A percentile compares a stretch with the other conserved stretches of the same genome.
phyloP scores from a whole-genome alignment of 2,329 filamentous ascomycete species.

The Fusarium sp. region DNA sequence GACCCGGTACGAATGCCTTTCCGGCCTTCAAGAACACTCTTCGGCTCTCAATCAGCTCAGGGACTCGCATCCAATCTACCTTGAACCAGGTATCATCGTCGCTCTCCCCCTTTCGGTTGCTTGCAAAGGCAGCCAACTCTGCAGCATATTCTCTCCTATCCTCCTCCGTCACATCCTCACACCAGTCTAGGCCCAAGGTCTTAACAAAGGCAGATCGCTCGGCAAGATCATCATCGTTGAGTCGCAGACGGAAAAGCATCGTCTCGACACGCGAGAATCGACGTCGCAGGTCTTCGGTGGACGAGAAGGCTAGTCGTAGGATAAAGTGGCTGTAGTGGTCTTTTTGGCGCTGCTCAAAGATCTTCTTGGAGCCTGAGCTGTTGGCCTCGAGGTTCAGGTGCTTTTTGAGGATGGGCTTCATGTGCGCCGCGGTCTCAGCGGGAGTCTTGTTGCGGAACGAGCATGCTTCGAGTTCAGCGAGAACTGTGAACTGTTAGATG shows the following conservation, averaged over 20 bases:
- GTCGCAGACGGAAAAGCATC: conserved; percentile 87
- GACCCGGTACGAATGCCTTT: conserved; percentile 90
- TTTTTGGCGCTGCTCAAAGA: conserved; percentile 85
- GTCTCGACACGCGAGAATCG: conserved; percentile 91
- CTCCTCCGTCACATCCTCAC: conserved; percentile 84
- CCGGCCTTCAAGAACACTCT: conserved; percentile 83
- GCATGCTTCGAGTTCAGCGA: conserved; percentile 92
- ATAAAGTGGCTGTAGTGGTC: conserved; percentile 99
- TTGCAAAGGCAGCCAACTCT: conserved; percentile 69
- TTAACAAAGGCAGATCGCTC: conserved; percentile 85
- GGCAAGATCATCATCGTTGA: conserved; percentile 79
- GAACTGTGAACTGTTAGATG: conserved; percentile 66
- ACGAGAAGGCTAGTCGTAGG: conserved; percentile 90
- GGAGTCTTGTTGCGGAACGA: conserved; percentile 91
- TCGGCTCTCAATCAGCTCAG: conserved; percentile 87
- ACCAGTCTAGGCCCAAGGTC: conserved; percentile 87
- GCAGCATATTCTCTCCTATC: conserved; percentile 78
- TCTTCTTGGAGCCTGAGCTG: conserved; percentile 70
- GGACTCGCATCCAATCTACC: conserved; percentile 94
- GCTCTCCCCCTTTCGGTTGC: conserved; percentile 54
- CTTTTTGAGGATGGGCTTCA: conserved; percentile 89
- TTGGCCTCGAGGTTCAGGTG: conserved; percentile 86
- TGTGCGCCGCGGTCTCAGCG: conserved; percentile 86
- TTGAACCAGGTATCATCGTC: conserved; percentile 96
- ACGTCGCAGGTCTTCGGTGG: conserved; percentile 89